Evolutionary conservation across 257 asterid species (phyloP), one percentile per base, ranked within the genome.

Genomic region (Petunia axillaris): DNA sequence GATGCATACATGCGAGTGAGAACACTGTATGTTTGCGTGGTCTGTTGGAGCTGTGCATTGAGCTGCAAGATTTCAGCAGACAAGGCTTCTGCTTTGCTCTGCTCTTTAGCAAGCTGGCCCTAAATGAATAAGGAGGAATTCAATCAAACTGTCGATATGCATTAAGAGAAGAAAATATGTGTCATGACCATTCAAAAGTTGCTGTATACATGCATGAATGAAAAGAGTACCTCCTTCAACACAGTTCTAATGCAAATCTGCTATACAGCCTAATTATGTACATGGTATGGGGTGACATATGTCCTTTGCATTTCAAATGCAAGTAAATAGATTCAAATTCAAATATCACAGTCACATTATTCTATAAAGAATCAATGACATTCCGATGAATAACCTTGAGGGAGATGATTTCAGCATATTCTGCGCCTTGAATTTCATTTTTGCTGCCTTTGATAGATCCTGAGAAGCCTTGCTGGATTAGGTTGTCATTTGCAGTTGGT

Each of bases 1-100:
- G 81, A 65, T 35, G 43, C 96, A 66, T 93, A 95, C 98, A 91
- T 89, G 89, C 97, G 97, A 9, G 93, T 76, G 73, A 95, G 95
- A 80, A 88, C 85, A 60, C 86, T 90, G 85, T 91, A 93, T 6
- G 93, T 90, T 82, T 89, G 98, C 5, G 90, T 88, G 60, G 93
- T 92, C 85, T 89, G 98, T 84, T 93, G 98, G 83, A 93, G 98
- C 36, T 86, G 92, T 64, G 91, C 92, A 57, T 97, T 89, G 86
- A 95, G 95, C 89, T 86, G 90, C 84, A 95, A 83, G 60, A 91
- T 90, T 84, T 95, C 97, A 0, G 93, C 97, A 67, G 97, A 93
- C 44, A 95, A 87, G 76, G 92, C 87, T 83, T 93, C 97, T 10
- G 91, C 93, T 84, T 93, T 93, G 88, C 94, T 91, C 88, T 92